phyloP scores from a whole-genome alignment of 345 rosid genomes.

The Nephelium lappaceum region DNA sequence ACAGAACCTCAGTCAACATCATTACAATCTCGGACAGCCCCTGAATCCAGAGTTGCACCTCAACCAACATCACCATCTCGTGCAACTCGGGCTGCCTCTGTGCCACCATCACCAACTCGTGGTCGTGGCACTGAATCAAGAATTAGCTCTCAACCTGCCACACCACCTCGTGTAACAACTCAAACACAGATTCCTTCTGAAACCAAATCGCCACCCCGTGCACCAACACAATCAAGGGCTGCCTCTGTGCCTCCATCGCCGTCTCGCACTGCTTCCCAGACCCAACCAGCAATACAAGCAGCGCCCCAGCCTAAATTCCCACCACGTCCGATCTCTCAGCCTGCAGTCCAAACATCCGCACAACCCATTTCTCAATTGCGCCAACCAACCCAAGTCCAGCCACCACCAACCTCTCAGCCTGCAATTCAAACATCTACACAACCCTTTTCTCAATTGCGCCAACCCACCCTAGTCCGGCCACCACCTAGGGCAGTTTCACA shows the following conservation, averaged over 20 bases:
- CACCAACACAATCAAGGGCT: slow-evolving; percentile 17
- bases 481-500: slow-evolving; percentile 17
- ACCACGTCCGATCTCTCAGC: slow-evolving; percentile 23
- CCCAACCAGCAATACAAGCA: slow-evolving; percentile 28
- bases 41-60: background rate
- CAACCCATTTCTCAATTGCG: slow-evolving; percentile 38
- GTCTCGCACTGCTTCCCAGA: slow-evolving; percentile 34
- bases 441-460: slow-evolving; percentile 39
- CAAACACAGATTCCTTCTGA: slow-evolving; percentile 16
- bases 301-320: slow-evolving; percentile 33
- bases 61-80: slow-evolving; percentile 11
- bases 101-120: slow-evolving; percentile 17
- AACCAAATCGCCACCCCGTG: slow-evolving; percentile 29
- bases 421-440: slow-evolving; percentile 25
- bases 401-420: slow-evolving; percentile 20
- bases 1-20: slow-evolving; percentile 26
- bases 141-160: slow-evolving; percentile 23
- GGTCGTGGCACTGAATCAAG: slow-evolving; percentile 5
- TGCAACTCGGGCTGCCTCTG: slow-evolving; percentile 14
- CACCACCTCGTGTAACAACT: slow-evolving; percentile 29
- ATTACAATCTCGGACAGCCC: slow-evolving; percentile 9
- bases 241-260: slow-evolving; percentile 30
- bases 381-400: slow-evolving; percentile 18
- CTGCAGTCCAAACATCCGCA: slow-evolving; percentile 25
- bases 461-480: slow-evolving; percentile 20